Conservation (phyloP, 208 protist species). For the Leishmania lainsoni region DNA sequence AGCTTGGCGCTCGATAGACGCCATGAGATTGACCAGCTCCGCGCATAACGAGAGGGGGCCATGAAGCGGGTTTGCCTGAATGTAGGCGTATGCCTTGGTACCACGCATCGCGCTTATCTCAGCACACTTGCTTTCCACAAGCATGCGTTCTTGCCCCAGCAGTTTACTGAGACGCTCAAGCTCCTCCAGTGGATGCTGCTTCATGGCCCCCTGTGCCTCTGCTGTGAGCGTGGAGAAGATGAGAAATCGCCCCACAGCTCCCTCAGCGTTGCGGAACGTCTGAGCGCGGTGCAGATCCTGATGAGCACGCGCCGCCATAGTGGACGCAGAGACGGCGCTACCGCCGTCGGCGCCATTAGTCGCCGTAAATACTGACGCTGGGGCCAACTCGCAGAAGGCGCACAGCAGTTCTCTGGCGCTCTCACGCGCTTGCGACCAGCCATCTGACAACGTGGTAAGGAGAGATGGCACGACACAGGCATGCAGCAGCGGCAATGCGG, state of each 20-base stretch:
- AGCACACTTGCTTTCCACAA: constrained; percentile 32
- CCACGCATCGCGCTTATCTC: constrained; percentile 34
- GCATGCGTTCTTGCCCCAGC: constrained; percentile 20
- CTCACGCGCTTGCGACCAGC: constrained; percentile 68
- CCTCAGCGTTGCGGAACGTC: constrained; percentile 74
- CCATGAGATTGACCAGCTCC: constrained; percentile 40
- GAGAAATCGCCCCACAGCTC: constrained; percentile 63
- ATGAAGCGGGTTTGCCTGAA: constrained; percentile 69
- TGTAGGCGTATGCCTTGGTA: constrained; percentile 47
- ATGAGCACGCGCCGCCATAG: constrained; percentile 16
- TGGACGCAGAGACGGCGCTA: neutral
- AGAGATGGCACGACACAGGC: constrained; percentile 44
- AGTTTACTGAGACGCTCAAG: constrained; percentile 22
- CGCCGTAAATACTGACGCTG: constrained; percentile 30
- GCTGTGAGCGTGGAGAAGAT: constrained; percentile 31
- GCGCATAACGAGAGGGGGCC: constrained; percentile 69
- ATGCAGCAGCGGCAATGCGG: constrained; percentile 26
- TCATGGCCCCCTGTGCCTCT: constrained; percentile 5
- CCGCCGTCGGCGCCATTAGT: constrained; percentile 2
- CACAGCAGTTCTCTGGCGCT: constrained; percentile 54
- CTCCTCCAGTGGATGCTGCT: constrained; percentile 25
- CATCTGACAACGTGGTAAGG: constrained; percentile 65
- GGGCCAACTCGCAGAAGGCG: constrained; percentile 46
- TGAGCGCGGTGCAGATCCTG: constrained; percentile 37
- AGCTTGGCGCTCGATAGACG: constrained; percentile 6